Base-by-base conservation (phyloP, 345 rosid species). In the Clarkia xantiana region DNA sequence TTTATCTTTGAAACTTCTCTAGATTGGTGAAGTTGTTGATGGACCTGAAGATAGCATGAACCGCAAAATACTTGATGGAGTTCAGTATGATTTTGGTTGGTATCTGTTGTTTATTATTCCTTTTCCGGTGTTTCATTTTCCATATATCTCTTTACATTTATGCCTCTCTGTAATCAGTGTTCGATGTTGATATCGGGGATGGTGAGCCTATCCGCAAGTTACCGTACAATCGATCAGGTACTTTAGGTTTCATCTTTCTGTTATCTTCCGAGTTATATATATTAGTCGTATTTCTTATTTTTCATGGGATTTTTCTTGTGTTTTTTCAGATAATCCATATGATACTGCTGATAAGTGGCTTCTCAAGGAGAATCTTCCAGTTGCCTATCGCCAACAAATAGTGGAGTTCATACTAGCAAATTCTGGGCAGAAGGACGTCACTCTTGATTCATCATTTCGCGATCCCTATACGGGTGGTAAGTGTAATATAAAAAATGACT, bases 11-110 rank as follows among this genome's bases (percentile, higher is more conserved):
- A 13, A 40, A 45, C 57, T 54, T 52, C 61, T 69, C 62, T 65
- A 91, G 99, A 79, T 93, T 74, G 96, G 96, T 36, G 96, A 93
- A 69, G 99, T 93, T 63, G 87, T 93, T 62, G 99, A 87, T 74
- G 95, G 99, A 51, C 96, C 99, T 43, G 94, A 77, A 59, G 95
- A 84, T 75, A 73, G 71, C 67, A 66, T 70, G 63, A 77, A 65
- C 23, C 80, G 63, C 25, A 79, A 90, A 25, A 60, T 68, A 58
- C 64, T 55, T 60, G 67, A 80, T 68, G 99, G 96, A 64, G 67
- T 63, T 52, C 85, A 82, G 60, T 87, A 87, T 80, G 99, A 93
- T 71, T 72, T 62, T 56, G 96, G 95, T 93, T 36, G 58, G 82
- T 40, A 40, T 49, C 48, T 45, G 14, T n/a, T n/a, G n/a, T n/a